These are phyloP conservation scores for Phalaenopsis aphrodite DNA, from an alignment of 106 monocot genomes.

Conservation along the genomic window DNA sequence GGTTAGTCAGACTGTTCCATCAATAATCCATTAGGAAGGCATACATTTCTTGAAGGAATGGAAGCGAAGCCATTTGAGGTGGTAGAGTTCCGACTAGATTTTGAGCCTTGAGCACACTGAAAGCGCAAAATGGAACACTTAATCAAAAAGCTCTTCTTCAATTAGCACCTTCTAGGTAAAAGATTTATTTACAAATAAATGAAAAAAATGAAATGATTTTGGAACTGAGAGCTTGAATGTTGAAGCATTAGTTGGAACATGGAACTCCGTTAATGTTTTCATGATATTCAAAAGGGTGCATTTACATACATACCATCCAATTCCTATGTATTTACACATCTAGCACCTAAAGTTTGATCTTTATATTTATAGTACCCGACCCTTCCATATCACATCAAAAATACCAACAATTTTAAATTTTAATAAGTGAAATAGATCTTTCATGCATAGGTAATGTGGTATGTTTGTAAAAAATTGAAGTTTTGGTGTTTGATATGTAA, in stretches of 20 bases:
- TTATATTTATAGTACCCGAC: too few species aligned
- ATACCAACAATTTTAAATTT: too few species aligned
- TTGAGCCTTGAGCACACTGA: constrained; percentile 9
- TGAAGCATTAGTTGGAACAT: neutral
- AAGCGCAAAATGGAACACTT: neutral
- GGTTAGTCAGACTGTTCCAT: neutral
- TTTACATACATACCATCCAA: neutral
- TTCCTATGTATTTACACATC: too few species aligned
- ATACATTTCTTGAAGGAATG: constrained; percentile 13
- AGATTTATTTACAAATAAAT: neutral
- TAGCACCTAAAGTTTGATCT: too few species aligned
- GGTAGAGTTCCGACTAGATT: constrained; percentile 12
- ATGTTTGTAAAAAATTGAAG: too few species aligned
- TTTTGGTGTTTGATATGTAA: too few species aligned
- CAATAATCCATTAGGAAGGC: neutral
- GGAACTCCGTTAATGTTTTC: neutral
- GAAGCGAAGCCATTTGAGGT: constrained; percentile 15
- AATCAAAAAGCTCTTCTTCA: neutral
- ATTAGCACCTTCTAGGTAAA: too few species aligned
- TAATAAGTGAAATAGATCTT: too few species aligned
- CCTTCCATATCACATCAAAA: too few species aligned
- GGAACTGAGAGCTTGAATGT: neutral
- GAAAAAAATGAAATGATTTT: neutral
- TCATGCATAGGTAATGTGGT: too few species aligned
- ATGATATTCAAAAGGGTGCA: neutral